These are phyloP conservation scores for Heterobasidion irregulare DNA, from an alignment of 1,284 basidiomycete genomes.

Conservation along the genomic window DNA sequence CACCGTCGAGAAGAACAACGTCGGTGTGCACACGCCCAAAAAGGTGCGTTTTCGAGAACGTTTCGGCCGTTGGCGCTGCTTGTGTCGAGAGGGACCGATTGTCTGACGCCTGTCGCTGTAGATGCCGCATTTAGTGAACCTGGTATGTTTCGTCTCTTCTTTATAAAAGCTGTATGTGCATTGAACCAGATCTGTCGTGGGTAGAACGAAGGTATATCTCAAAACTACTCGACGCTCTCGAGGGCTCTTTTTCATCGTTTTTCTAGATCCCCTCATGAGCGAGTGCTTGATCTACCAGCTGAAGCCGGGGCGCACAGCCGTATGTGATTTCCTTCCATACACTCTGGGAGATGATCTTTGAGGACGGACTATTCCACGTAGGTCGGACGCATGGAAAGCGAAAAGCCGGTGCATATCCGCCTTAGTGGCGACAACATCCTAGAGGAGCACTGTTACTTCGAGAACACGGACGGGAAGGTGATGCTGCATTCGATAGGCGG, in stretches of 20 bases:
- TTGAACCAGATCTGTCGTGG: conserved; percentile 3
- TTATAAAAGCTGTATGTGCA: background rate
- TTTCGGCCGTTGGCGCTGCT: background rate
- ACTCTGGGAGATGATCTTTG: background rate
- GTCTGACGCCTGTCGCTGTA: conserved; percentile 17
- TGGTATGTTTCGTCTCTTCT: conserved; percentile 47
- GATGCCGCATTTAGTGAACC: conserved; percentile 93
- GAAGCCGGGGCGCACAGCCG: conserved; percentile 81
- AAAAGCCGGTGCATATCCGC: conserved; percentile 80
- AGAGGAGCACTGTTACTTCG: conserved; percentile 89
- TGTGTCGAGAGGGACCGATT: too few species aligned
- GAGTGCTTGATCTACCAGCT: conserved; percentile 94
- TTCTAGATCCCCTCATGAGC: conserved; percentile 77
- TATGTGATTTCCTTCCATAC: conserved; percentile 20
- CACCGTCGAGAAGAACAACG: conserved; percentile 91
- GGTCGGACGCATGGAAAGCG: conserved; percentile 79
- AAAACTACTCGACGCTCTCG: background rate
- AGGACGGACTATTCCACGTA: conserved; percentile 19
- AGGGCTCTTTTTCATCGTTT: background rate
- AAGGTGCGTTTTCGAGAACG: conserved; percentile 38
- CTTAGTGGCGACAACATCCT: conserved; percentile 90
- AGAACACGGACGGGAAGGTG: conserved; percentile 82
- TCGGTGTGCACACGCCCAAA: conserved; percentile 99
- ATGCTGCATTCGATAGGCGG: conserved; percentile 71
- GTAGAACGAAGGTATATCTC: conserved; percentile 72